Conservation (phyloP, 148 eudicot species). For the Limonium bicolor region DNA sequence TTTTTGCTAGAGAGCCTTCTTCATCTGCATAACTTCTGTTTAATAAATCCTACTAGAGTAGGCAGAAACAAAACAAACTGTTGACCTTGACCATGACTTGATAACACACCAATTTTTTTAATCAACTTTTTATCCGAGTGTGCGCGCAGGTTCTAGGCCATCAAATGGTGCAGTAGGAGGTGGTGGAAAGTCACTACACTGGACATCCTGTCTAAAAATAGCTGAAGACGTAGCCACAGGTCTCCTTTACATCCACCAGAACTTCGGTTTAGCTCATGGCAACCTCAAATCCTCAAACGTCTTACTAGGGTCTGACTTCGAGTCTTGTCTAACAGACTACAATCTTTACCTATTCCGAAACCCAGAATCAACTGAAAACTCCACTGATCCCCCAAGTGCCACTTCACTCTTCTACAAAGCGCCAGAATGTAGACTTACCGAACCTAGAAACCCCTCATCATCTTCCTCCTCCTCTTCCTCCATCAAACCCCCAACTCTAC, state of each 20-base stretch:
- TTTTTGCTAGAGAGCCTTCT: too few relatives aligned
- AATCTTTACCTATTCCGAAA: conserved; percentile 55
- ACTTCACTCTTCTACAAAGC: conserved; percentile 78
- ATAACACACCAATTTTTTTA: too few relatives aligned
- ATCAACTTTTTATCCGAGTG: too few relatives aligned
- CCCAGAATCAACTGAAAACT: conserved; percentile 40
- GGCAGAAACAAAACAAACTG: too few relatives aligned
- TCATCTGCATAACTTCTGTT: too few relatives aligned
- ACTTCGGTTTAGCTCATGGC: conserved; percentile 59
- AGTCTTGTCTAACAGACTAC: conserved; percentile 87
- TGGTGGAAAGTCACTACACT: conserved; percentile 88
- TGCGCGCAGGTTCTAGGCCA: conserved; percentile 81
- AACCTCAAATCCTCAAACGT: conserved; percentile 87
- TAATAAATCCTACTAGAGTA: too few relatives aligned
- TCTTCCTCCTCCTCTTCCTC: too few relatives aligned
- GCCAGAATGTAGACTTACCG: conserved; percentile 57
- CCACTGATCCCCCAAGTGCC: conserved; percentile 58
- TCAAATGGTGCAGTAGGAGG: too few relatives aligned
- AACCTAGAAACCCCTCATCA: neutral
- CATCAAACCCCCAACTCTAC: conserved; percentile 47
- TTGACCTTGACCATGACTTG: too few relatives aligned
- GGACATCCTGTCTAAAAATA: conserved; percentile 97
- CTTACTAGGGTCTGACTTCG: conserved; percentile 83
- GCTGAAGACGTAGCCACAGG: conserved; percentile 89
- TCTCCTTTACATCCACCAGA: conserved; percentile 72